These are phyloP conservation scores for Lentinus tigrinus DNA, from an alignment of 768 basidiomycete species.

Conservation along the genomic window DNA sequence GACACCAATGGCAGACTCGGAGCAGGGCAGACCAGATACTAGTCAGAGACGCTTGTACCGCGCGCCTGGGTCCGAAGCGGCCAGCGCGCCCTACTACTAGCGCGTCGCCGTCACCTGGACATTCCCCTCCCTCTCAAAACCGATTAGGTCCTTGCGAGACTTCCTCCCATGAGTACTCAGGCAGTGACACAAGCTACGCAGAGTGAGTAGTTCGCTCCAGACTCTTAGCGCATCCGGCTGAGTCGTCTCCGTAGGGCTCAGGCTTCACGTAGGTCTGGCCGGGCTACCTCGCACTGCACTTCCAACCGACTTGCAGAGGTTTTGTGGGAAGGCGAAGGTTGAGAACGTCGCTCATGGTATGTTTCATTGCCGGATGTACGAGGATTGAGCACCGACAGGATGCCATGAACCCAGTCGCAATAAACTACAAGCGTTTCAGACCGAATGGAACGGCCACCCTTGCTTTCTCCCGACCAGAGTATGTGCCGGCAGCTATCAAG, in stretches of 20 bases:
- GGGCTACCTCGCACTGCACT: slow-evolving; percentile 50
- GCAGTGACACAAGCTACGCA: not conserved
- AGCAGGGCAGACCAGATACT: no score
- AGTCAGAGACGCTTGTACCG: no score
- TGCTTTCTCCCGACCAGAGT: slow-evolving; percentile 49
- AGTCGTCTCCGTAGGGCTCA: not conserved
- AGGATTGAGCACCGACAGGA: not conserved
- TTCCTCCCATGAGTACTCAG: not conserved
- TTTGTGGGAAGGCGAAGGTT: slow-evolving; percentile 34
- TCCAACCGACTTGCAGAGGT: slow-evolving; percentile 49
- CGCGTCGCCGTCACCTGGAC: no score
- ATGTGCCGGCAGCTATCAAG: slow-evolving; percentile 39
- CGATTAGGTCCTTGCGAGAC: no score
- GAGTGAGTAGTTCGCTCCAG: not conserved
- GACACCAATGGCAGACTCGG: no score
- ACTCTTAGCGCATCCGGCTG: not conserved
- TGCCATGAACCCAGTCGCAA: slow-evolving; percentile 41
- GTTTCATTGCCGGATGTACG: not conserved
- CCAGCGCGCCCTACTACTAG: no score
- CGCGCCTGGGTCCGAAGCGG: no score
- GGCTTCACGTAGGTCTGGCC: not conserved
- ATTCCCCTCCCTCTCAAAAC: no score
- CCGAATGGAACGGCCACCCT: slow-evolving; percentile 62
- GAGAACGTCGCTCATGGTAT: slow-evolving; percentile 27
- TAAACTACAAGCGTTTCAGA: slow-evolving; percentile 59